phyloP scores from a whole-genome alignment of 2,329 filamentous ascomycete species.

The Grosmannia clavigera region DNA sequence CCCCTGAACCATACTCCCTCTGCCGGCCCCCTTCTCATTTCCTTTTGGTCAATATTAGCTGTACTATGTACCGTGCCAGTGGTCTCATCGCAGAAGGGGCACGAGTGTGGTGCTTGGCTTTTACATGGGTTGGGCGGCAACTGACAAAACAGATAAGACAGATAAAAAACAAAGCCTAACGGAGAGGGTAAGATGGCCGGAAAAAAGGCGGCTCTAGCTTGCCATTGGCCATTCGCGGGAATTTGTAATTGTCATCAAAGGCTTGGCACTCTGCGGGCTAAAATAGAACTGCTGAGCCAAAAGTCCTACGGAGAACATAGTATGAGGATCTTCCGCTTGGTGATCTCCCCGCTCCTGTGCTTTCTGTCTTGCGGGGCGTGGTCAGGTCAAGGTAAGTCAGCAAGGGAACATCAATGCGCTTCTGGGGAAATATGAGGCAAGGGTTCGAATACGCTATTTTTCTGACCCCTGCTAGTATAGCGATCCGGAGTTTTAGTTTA shows the following conservation, averaged over 20 bases:
- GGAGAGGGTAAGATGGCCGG: not conserved
- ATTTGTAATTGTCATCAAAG: not conserved
- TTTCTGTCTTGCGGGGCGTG: not conserved
- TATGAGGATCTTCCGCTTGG: not conserved
- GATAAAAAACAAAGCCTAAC: not conserved
- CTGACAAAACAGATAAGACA: not conserved
- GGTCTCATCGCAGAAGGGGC: not conserved
- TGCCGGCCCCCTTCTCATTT: not conserved
- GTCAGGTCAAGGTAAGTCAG: no score
- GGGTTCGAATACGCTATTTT: no score
- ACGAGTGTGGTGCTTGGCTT: not conserved
- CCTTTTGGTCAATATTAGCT: no score
- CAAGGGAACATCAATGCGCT: no score
- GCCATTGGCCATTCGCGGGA: not conserved
- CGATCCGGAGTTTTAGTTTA: no score
- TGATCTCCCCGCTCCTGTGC: not conserved
- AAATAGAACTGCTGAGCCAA: not conserved
- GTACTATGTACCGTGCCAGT: no score
- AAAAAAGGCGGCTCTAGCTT: not conserved
- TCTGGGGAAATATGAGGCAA: no score
- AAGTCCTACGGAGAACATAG: not conserved
- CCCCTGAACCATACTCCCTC: not conserved
- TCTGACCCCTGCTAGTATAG: no score
- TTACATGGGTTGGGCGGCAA: no score
- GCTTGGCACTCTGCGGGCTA: not conserved